These are phyloP conservation scores for Boletus huronensis DNA, from an alignment of 768 basidiomycete genomes.

Conservation along the genomic window DNA sequence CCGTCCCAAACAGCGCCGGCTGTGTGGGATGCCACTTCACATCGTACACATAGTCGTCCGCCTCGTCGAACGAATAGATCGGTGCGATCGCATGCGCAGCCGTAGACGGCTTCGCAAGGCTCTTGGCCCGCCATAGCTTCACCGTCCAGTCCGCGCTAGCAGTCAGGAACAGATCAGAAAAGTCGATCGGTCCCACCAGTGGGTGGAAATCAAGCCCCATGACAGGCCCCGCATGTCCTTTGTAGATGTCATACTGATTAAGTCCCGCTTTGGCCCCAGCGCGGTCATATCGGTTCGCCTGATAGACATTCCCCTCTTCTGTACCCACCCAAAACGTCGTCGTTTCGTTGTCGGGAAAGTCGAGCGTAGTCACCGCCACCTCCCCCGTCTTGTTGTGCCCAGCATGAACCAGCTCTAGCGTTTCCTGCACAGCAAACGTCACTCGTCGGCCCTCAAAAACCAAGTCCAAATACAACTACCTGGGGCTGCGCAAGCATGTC, in stretches of 20 bases:
- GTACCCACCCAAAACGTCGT: constrained; percentile 98
- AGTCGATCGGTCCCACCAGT: constrained; percentile 84
- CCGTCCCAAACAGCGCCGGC: constrained; percentile 90
- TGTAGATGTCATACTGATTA: constrained; percentile 90
- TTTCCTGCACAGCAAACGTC: constrained; percentile 59
- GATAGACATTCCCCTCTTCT: constrained; percentile 96
- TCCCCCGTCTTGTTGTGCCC: constrained; percentile 97
- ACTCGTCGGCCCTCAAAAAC: neutral
- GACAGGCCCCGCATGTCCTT: constrained; percentile 88
- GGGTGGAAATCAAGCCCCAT: constrained; percentile 97
- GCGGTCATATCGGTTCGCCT: constrained; percentile 94
- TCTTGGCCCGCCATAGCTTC: constrained; percentile 90
- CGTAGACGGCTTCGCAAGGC: constrained; percentile 69
- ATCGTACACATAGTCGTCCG: constrained; percentile 98
- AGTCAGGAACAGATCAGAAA: constrained; percentile 92
- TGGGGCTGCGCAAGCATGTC: constrained; percentile 99
- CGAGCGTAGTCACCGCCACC: constrained; percentile 88
- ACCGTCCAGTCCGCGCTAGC: constrained; percentile 97
- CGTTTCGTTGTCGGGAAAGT: constrained; percentile 95
- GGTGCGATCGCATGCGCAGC: constrained; percentile 55
- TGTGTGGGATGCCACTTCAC: constrained; percentile 97
- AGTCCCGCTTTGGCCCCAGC: constrained; percentile 96
- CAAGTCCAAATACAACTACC: constrained; percentile 39
- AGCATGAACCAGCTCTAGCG: constrained; percentile 81
- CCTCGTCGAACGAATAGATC: constrained; percentile 93